phyloP scores from a whole-genome alignment of 495 filamentous ascomycete species.

The Podospora australis region DNA sequence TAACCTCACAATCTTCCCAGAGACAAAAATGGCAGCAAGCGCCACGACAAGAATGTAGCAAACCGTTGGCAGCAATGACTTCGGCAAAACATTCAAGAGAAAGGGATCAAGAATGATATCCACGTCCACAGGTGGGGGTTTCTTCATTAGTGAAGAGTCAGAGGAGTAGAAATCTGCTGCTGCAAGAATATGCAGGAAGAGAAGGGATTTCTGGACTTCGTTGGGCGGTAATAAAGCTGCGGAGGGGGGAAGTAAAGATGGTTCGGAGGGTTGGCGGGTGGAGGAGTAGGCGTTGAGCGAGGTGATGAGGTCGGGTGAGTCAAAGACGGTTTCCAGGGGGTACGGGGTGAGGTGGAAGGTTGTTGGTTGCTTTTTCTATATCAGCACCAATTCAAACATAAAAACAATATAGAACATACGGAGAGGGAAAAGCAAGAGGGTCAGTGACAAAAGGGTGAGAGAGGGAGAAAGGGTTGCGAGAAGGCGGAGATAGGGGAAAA shows the following conservation, averaged over 20 bases:
- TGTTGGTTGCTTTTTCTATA: constrained; percentile 98
- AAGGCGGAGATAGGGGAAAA: too few species aligned
- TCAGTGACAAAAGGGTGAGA: too few species aligned
- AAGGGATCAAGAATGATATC: constrained; percentile 92
- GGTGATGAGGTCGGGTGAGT: constrained; percentile 53
- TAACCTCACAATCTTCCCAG: constrained; percentile 31
- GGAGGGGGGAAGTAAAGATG: constrained; percentile 17
- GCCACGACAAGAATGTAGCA: constrained; percentile 53
- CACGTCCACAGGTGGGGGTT: constrained; percentile 65
- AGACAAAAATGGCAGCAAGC: constrained; percentile 42
- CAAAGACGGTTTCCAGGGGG: constrained; percentile 50
- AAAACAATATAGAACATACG: too few species aligned
- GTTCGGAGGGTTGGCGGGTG: too few species aligned
- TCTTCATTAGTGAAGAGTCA: constrained; percentile 65
- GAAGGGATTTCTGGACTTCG: constrained; percentile 42
- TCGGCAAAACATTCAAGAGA: constrained; percentile 62
- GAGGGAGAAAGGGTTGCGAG: too few species aligned
- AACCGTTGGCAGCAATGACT: constrained; percentile 61
- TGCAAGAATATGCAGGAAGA: constrained; percentile 73
- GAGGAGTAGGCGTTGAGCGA: constrained; percentile 59
- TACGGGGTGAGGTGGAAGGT: constrained; percentile 63
- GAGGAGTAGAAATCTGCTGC: constrained; percentile 78
- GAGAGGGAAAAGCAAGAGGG: too few species aligned
- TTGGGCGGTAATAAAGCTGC: neutral
- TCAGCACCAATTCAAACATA: too few species aligned